Evolutionary conservation across 2,329 filamentous ascomycete genomes (phyloP).

Genomic region (Sordariomycetes sp.): DNA sequence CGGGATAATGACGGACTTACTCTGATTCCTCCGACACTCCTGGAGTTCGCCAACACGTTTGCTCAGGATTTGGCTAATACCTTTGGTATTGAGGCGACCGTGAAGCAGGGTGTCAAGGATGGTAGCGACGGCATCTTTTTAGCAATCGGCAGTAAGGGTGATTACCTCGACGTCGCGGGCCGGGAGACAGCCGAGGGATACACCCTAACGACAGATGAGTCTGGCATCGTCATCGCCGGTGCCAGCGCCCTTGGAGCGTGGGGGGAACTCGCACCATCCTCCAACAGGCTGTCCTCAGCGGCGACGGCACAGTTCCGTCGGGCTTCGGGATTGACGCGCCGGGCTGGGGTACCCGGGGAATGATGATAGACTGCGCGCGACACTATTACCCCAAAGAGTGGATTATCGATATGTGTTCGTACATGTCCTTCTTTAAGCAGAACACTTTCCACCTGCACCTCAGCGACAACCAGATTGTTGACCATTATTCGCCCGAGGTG

Average conservation of each 20-base stretch:
- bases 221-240: constrained; percentile 31
- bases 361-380: constrained; percentile 37
- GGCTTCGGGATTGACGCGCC: constrained; percentile 33
- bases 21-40: constrained; percentile 34
- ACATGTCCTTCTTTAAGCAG: constrained; percentile 48
- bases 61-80: constrained; percentile 16
- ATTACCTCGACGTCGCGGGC: constrained; percentile 29
- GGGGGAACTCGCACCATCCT: constrained; percentile 42
- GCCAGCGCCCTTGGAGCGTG: constrained; percentile 40
- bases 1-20: constrained; percentile 32
- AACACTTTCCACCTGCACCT: constrained; percentile 45
- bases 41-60: constrained; percentile 32
- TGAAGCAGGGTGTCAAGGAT: constrained; percentile 11
- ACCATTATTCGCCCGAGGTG: constrained; percentile 21
- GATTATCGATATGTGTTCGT: constrained; percentile 41
- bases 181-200: constrained; percentile 35
- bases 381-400: constrained; percentile 43
- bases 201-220: constrained; percentile 22
- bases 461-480: constrained; percentile 40
- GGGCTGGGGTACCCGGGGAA: constrained; percentile 33
- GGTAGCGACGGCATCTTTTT: constrained; percentile 24
- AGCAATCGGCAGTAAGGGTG: constrained; percentile 25
- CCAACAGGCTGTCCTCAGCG: constrained; percentile 30
- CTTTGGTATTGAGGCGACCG: constrained; percentile 15
- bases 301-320: constrained; percentile 20